Evolutionary conservation across 495 filamentous ascomycete genomes (phyloP), one percentile per base, ranked within the genome.

Genomic region (Trichoderma orchidacearum): DNA sequence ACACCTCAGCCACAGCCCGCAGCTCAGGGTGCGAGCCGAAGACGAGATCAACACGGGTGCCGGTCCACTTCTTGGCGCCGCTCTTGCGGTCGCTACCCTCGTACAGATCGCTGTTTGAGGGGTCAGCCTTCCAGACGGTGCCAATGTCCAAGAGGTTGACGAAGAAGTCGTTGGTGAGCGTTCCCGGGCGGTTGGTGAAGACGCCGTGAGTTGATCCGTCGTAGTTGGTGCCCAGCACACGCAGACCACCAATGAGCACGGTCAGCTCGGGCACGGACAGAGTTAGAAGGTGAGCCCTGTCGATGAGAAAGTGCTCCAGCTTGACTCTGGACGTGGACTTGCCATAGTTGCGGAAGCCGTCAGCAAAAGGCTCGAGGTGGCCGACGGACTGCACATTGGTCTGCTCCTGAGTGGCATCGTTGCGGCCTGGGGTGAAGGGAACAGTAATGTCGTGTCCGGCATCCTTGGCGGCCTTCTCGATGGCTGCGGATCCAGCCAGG

Each of bases 331-430:
- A 53, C 5, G 76, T 80, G 8, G 76, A 79, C 51, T 73, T 70
- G 63, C 84, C 83, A 61, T 85, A 88, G 78, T 81, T 86, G 68
- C 85, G 85, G 85, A 88, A 88, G 21, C 82, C 84, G 61, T 88
- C 85, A 54, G 72, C 73, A 27, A 68, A 48, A 0, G 85, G 83
- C 70, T 85, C 76, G 55, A 88, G 77, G 64, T 81, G 70, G 30
- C 59, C 58, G 70, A 86, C 81, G 5, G 83, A 82, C 53, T 80
- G 63, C 53, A 73, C 72, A 56, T 88, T 83, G 13, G 84, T 87
- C 59, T 86, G 70, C 60, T 85, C 82, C 61, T 81, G 72, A 0
- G 78, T 72, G 32, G 85, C 64, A 62, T 75, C 68, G 56, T 63
- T 63, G 66, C 73, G 64, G 21, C 80, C 80, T 30, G 72, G 70